Evolutionary conservation across 768 basidiomycete genomes (phyloP), one percentile per base, ranked within the genome.

Genomic region (Mrakia blollopis): DNA sequence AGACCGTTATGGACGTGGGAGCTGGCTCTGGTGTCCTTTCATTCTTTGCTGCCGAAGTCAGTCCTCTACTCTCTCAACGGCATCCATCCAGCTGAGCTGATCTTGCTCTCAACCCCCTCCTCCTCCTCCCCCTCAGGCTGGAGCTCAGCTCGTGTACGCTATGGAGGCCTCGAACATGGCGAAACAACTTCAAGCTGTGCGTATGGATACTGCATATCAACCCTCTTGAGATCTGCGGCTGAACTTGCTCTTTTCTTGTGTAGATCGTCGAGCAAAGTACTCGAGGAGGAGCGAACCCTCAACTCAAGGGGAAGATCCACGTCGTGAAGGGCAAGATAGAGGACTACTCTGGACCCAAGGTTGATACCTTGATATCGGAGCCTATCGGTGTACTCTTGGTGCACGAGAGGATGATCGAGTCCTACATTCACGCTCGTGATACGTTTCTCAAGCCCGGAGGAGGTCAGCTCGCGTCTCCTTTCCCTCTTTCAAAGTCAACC

Each of bases 341-440:
- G 47, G 72, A 69, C 41, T 75, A 71, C 65, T 61, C 16, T 6
- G 73, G 72, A 1, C 72, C 72, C 10, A 23, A 74, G 52, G 77
- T 78, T 0, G 77, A 78, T 32, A 78, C 77, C 30, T 35, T 78
- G 11, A 70, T 78, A 18, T 70, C 67, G 16, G 77, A 78, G 25
- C 77, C 77, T 21, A 78, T 78, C 37, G 77, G 77, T 1, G 77
- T 78, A 0, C 62, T 78, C 1, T 44, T 78, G 13, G 73, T 78
- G 0, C 77, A 78, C 41, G 77, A 78, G 57, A 52, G 77, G 30
- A 78, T 78, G 77, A 71, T 74, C 63, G 77, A 78, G 52, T 74
- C 73, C 7, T 78, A 74, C 41, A 78, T 78, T 25, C 50, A 74
- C 23, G 77, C 77, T 6, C 37, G 77, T 21, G 77, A 78, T n/a